Evolutionary conservation across 306 rosid genomes (phyloP).

Genomic region (Rosa rugosa): DNA sequence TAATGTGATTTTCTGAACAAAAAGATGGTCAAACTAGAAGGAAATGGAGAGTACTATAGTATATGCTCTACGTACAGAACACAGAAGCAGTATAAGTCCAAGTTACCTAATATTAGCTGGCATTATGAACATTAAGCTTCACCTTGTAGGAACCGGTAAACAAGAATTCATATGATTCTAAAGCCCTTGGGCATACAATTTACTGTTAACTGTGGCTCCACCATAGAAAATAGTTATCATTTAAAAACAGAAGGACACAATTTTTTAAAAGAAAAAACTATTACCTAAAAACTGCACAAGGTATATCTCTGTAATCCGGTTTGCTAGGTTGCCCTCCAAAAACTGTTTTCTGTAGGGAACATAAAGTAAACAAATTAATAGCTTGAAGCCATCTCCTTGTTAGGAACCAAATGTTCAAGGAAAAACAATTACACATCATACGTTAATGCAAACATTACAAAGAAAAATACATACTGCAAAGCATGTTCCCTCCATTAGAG

Average conservation of each 20-base stretch:
- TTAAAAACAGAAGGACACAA: neutral
- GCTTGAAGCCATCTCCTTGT: neutral
- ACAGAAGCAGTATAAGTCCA: neutral
- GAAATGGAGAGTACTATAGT: neutral
- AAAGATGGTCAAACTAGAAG: conserved; percentile 1
- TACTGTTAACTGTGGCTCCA: neutral
- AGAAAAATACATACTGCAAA: conserved; percentile 66
- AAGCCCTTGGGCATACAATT: neutral
- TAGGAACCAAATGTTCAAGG: neutral
- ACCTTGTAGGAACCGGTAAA: neutral
- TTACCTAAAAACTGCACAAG: conserved; percentile 57
- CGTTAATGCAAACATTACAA: conserved; percentile 5
- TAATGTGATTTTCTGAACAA: neutral
- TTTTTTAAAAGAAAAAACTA: neutral
- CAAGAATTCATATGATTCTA: neutral
- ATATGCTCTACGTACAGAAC: neutral
- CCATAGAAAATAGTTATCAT: neutral
- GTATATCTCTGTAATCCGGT: conserved; percentile 62
- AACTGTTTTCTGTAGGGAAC: conserved; percentile 68
- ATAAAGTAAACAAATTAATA: conserved; percentile 24
- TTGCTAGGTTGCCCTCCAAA: conserved; percentile 71
- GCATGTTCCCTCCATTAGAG: conserved; percentile 83
- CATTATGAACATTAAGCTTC: neutral
- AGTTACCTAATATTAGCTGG: neutral
- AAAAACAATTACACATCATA: neutral